Evolutionary conservation across 2,329 filamentous ascomycete species (phyloP).

Genomic region (Parastagonospora nodorum): DNA sequence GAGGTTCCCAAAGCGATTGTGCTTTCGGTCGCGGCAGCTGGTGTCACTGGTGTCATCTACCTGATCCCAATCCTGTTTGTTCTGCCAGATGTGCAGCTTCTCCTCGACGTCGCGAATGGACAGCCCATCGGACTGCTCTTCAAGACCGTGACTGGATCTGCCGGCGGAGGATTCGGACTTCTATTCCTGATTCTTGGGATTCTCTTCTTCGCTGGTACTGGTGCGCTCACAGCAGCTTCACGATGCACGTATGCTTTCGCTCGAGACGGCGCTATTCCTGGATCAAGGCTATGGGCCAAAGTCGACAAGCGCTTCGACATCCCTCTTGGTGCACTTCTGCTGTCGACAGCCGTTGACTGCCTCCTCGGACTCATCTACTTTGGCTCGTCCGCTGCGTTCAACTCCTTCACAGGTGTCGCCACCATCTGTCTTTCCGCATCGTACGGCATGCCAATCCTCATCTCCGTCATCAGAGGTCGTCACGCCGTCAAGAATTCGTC

Average conservation of each 20-base stretch:
- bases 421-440: conserved; percentile 78
- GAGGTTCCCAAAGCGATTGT: conserved; percentile 76
- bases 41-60: conserved; percentile 69
- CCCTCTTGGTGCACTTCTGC: conserved; percentile 70
- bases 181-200: conserved; percentile 79
- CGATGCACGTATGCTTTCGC: conserved; percentile 79
- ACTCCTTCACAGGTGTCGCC: conserved; percentile 78
- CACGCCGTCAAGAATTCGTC: conserved; percentile 67
- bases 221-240: conserved; percentile 74
- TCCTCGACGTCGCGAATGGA: conserved; percentile 70
- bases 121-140: conserved; percentile 79
- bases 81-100: conserved; percentile 67
- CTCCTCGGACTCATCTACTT: conserved; percentile 80
- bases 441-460: conserved; percentile 76
- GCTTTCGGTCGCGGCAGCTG: conserved; percentile 69
- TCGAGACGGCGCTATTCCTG: conserved; percentile 74
- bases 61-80: conserved; percentile 78
- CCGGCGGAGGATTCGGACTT: conserved; percentile 74
- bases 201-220: conserved; percentile 75
- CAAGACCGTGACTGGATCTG: conserved; percentile 74
- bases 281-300: conserved; percentile 67
- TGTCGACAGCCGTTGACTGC: conserved; percentile 72
- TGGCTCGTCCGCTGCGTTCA: conserved; percentile 76
- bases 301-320: conserved; percentile 71
- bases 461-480: conserved; percentile 70